Base-by-base conservation (phyloP, 2,329 filamentous ascomycete genomes). In the Talaromyces sp. region DNA sequence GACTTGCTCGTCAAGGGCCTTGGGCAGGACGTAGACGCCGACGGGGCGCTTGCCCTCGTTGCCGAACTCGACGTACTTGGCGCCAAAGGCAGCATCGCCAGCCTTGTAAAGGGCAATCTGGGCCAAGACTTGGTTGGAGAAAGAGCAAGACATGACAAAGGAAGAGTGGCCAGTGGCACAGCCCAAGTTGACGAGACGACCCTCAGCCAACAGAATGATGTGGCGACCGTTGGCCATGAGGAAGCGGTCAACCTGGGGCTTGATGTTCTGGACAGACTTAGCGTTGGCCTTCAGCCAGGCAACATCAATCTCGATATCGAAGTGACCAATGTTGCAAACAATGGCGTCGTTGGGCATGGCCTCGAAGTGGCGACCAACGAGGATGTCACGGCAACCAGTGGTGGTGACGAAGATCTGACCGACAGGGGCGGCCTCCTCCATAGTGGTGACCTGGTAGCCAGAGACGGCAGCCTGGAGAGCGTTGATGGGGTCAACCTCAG, bases 61-160 rank as follows among this genome's bases (percentile, higher is more conserved):
- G 81, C 90, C 91, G 78, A 96, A 99, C 82, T 97, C 94, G 72
- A 92, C 81, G 83, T 97, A 96, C 86, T 97, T 97, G 81, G 90
- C 83, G 80, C 88, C 86, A 78, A 96, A 99, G 61, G 83, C 88
- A 76, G 85, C 85, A 77, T 97, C 92, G 72, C 88, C 84, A 73
- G 87, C 88, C 89, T 97, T 97, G 90, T 81, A 99, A 74, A 99
- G 84, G 84, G 96, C 89, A 83, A 99, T 97, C 85, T 99, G 94
- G 69, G 94, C 94, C 78, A 99, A 91, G 72, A 97, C 94, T 86
- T 99, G 94, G 89, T 99, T 99, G 86, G 92, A 96, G 89, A 99
- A 99, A 66, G 93, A 97, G 89, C 94, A 99, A 72, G 92, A 97
- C 94, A 99, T 97, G 85, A 99, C 94, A 81, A 99, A 99, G 57